A percentile compares a stretch with the other conserved stretches of the same genome.
Conservation (phyloP, 768 basidiomycete genomes). For the Amanita subjunquillea region DNA sequence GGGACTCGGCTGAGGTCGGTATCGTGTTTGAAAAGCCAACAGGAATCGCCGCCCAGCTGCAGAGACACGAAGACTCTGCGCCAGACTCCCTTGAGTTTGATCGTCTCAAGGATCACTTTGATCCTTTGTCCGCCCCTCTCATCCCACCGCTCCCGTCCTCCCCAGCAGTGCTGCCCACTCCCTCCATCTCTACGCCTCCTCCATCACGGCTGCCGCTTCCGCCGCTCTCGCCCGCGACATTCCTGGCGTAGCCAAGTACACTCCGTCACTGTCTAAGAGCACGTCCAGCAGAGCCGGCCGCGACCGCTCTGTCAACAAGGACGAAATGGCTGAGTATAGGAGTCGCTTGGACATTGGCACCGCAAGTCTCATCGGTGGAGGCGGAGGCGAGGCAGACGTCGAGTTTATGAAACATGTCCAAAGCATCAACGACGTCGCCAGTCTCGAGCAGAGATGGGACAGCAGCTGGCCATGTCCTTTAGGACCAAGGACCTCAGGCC, state of each 20-base stretch:
- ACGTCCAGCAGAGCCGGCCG: constrained; percentile 34
- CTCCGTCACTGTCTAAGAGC: constrained; percentile 39
- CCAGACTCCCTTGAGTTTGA: constrained; percentile 88
- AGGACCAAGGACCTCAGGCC: constrained; percentile 77
- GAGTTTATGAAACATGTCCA: constrained; percentile 63
- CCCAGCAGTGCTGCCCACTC: constrained; percentile 44
- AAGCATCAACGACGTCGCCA: constrained; percentile 49
- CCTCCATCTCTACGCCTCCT: constrained; percentile 68
- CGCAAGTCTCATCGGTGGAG: constrained; percentile 41
- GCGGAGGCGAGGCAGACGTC: constrained; percentile 58
- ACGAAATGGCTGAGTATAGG: constrained; percentile 72
- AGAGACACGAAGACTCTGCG: constrained; percentile 80
- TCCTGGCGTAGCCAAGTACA: constrained; percentile 73
- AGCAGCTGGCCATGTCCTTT: constrained; percentile 63
- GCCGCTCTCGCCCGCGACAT: constrained; percentile 85
- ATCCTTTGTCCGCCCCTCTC: constrained; percentile 81
- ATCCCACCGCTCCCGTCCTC: constrained; percentile 41
- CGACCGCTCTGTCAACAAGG: constrained; percentile 58
- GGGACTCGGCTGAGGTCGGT: constrained; percentile 88
- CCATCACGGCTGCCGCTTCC: constrained; percentile 84
- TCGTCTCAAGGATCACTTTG: constrained; percentile 92
- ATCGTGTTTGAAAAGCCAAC: constrained; percentile 96
- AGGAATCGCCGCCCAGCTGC: constrained; percentile 88
- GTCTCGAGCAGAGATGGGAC: constrained; percentile 71
- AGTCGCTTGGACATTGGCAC: constrained; percentile 57